Evolutionary conservation across 768 basidiomycete species (phyloP).

Genomic region (Mycena indigotica): DNA sequence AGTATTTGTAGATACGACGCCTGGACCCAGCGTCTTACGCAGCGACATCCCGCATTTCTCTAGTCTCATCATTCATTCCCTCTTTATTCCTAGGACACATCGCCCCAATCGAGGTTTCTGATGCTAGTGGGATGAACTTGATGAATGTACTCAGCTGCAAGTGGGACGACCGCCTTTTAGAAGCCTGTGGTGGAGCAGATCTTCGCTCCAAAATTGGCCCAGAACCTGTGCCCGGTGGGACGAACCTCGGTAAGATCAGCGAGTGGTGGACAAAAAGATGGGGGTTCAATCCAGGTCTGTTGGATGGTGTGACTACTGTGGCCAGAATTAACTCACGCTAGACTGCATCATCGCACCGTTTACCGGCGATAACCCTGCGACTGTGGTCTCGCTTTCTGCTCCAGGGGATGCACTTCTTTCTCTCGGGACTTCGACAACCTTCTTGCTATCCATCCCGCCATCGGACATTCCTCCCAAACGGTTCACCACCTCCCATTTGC

Average conservation of each 20-base stretch:
- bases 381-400: slow-evolving; percentile 70
- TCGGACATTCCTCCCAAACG: slow-evolving; percentile 63
- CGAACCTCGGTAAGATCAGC: slow-evolving; percentile 62
- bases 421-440: slow-evolving; percentile 86
- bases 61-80: slow-evolving; percentile 82
- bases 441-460: slow-evolving; percentile 76
- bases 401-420: slow-evolving; percentile 85
- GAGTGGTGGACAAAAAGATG: slow-evolving; percentile 75
- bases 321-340: no score
- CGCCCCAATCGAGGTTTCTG: slow-evolving; percentile 83
- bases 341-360: slow-evolving; percentile 83
- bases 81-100: slow-evolving; percentile 80
- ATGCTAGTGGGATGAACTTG: slow-evolving; percentile 90
- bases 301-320: no score
- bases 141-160: slow-evolving; percentile 74
- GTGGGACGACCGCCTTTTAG: slow-evolving; percentile 71
- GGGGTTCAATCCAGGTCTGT: slow-evolving; percentile 67
- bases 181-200: slow-evolving; percentile 67
- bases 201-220: slow-evolving; percentile 71
- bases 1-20: slow-evolving; percentile 52
- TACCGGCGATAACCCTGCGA: slow-evolving; percentile 89
- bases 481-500: slow-evolving; percentile 74
- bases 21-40: slow-evolving; percentile 55
- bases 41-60: slow-evolving; percentile 66
- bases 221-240: slow-evolving; percentile 77